Evolutionary conservation across 1,284 basidiomycete genomes (phyloP), one percentile per base, ranked within the genome.

Genomic region (Sporisorium graminicola): DNA sequence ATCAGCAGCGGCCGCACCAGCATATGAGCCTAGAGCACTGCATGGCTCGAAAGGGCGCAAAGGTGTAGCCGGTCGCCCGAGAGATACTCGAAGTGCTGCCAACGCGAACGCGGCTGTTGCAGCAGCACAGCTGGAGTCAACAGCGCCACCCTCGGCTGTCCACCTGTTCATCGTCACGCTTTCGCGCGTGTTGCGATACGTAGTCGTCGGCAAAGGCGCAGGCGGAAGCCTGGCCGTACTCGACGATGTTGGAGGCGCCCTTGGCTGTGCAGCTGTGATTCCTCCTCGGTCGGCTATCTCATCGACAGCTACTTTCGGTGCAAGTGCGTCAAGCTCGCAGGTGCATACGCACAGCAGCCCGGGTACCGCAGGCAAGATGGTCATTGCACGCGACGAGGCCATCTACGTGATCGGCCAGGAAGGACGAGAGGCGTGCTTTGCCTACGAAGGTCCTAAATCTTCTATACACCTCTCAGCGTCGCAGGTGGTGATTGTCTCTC

Each of bases 321-420:
- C 53, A 5, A 2, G 1, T 26, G 26, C 20, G 3, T 1, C 43
- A 13, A 20, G 22, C 2, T 20, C 35, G 10, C 55, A 55, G 14
- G 0, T 51, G 16, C 43, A 56, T 20, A 33, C 63, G 0, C 50
- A 33, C 42, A 29, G 42, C 26, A 44, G 56, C 22, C n/a, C 50
- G 1, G 50, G 70, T 89, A 90, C 89, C 86, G 89, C 57, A 87
- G 89, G 59, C 87, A 88, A 93, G 82, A 91, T 98, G 79, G 89
- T 96, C 13, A 90, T 98, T 2, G 96, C 95, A 0, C 88, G 93
- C 60, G 93, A 97, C 58, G 96, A 98, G 79, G 95, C 95, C 1
- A 91, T 98, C 44, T 97, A 96, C 80, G 88, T 93, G 9, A 94
- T 93, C 82, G 91, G 92, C 0, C 89, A 90, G 0, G 93, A 95